phyloP scores from a whole-genome alignment of 257 asterid genomes.

The Orobanche coerulescens region DNA sequence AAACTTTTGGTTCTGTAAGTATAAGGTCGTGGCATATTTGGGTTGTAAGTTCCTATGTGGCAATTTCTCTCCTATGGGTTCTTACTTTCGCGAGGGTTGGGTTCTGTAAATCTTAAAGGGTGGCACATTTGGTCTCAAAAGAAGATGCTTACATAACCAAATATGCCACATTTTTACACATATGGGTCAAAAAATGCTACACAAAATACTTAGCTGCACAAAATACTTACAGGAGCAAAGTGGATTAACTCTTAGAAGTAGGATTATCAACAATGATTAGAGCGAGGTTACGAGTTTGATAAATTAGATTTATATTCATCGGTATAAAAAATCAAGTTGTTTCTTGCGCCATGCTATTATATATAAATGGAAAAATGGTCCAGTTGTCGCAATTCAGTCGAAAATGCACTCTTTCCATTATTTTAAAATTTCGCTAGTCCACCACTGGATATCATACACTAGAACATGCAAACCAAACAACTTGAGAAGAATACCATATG shows the following conservation, averaged over 20 bases:
- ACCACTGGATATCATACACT: neutral
- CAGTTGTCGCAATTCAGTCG: neutral
- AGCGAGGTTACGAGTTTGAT: neutral
- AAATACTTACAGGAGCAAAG: no score
- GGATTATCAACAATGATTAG: no score
- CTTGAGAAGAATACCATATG: neutral
- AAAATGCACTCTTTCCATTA: neutral
- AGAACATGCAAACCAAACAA: neutral
- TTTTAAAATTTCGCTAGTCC: neutral
- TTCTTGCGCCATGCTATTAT: neutral
- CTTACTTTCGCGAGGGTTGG: no score
- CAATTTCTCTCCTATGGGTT: no score
- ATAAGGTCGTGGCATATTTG: no score
- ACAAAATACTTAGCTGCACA: no score
- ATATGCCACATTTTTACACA: neutral
- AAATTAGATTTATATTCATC: neutral
- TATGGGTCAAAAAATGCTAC: neutral
- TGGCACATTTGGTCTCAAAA: neutral
- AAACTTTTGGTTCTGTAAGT: neutral
- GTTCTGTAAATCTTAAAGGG: neutral
- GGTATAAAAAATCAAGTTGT: neutral
- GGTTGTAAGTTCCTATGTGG: no score
- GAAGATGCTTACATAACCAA: neutral
- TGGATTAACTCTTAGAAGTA: no score
- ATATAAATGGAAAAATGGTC: neutral